These are phyloP conservation scores for Canavalia ensiformis DNA, from an alignment of 306 rosid genomes.

Conservation along the genomic window DNA sequence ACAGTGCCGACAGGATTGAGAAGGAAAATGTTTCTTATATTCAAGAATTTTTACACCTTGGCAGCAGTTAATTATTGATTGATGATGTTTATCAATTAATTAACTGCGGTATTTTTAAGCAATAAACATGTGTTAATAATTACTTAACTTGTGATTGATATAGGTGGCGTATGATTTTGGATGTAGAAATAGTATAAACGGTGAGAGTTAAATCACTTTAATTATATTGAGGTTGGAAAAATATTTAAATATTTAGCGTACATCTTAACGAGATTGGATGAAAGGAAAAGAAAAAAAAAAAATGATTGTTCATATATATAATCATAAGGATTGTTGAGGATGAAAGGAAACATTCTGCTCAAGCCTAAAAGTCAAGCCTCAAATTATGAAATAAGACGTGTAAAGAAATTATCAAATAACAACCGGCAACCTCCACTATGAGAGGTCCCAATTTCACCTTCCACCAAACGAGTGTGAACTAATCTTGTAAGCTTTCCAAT, in stretches of 20 bases:
- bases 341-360: background rate
- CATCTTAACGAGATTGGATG: too few relatives aligned
- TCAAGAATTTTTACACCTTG: background rate
- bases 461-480: slow-evolving; percentile 24
- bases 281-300: too few relatives aligned
- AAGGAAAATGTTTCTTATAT: background rate
- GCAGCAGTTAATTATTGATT: background rate
- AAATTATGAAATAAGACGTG: background rate
- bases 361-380: background rate
- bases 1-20: background rate
- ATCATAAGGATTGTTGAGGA: too few relatives aligned
- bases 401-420: background rate
- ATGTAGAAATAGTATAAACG: background rate
- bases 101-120: background rate
- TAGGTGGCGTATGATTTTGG: background rate
- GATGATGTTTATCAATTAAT: background rate
- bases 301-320: too few relatives aligned
- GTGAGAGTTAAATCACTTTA: background rate
- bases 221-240: background rate
- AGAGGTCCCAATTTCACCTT: slow-evolving; percentile 40
- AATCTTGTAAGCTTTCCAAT: slow-evolving; percentile 10
- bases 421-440: background rate
- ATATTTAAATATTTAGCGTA: too few relatives aligned
- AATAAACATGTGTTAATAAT: background rate
- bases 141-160: background rate